These are phyloP conservation scores for Hortiboletus flavorubellus DNA, from an alignment of 768 basidiomycete genomes.

Conservation along the genomic window DNA sequence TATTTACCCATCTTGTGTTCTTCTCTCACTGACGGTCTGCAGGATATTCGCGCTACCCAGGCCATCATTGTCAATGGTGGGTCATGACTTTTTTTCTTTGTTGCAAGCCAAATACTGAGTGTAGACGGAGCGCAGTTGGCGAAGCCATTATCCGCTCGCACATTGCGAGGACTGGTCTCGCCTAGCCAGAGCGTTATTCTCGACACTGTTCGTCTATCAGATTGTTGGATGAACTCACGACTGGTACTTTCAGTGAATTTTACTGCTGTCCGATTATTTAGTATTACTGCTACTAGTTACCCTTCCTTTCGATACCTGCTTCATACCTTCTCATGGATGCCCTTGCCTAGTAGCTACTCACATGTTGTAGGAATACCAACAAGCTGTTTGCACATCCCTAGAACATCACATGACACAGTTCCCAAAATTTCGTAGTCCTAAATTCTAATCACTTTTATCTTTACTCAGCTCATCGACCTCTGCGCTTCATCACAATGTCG, in stretches of 20 bases:
- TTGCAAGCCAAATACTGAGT: constrained; percentile 2
- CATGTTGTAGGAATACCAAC: constrained; percentile 22
- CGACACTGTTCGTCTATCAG: constrained; percentile 4
- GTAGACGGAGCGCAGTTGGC: constrained; percentile 41
- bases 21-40: background rate
- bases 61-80: constrained; percentile 60
- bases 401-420: constrained; percentile 10
- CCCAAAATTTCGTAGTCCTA: constrained; percentile 11
- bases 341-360: constrained; percentile 21
- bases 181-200: constrained; percentile 13
- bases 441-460: constrained; percentile 10
- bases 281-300: constrained; percentile 26
- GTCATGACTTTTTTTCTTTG: constrained; percentile 16
- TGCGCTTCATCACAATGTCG: constrained; percentile 45
- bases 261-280: constrained; percentile 16
- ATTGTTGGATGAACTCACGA: constrained; percentile 13
- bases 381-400: background rate
- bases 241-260: constrained; percentile 4
- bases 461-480: constrained; percentile 1
- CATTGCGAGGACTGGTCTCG: constrained; percentile 50
- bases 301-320: constrained; percentile 25
- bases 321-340: constrained; percentile 15
- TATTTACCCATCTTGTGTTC: background rate
- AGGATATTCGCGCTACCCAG: constrained; percentile 69
- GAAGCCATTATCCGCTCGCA: constrained; percentile 68